Evolutionary conservation across 2,329 filamentous ascomycete genomes (phyloP).

Genomic region (Tolypocladium inflatum): DNA sequence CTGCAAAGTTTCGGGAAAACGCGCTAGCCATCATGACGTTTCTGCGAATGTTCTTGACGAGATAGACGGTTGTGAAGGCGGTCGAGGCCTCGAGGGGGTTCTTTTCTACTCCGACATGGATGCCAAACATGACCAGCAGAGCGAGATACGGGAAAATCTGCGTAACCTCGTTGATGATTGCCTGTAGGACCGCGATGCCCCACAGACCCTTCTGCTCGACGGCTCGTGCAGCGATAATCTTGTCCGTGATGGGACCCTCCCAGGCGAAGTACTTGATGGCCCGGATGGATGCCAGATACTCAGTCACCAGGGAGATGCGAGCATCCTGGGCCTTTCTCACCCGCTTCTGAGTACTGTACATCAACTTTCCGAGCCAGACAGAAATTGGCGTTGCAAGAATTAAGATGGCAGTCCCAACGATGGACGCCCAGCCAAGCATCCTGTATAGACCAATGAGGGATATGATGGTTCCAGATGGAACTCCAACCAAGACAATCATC

Average conservation of each 20-base stretch:
- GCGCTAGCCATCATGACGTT: slow-evolving; percentile 41
- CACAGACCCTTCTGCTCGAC: slow-evolving; percentile 46
- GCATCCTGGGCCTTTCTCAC: slow-evolving; percentile 46
- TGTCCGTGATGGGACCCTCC: slow-evolving; percentile 43
- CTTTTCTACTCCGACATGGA: slow-evolving; percentile 38
- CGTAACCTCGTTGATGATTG: slow-evolving; percentile 36
- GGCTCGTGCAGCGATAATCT: slow-evolving; percentile 37
- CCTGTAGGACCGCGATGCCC: slow-evolving; percentile 38
- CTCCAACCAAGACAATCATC: slow-evolving; percentile 33
- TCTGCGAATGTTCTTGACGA: slow-evolving; percentile 42
- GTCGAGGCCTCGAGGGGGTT: slow-evolving; percentile 43
- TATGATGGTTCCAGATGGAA: slow-evolving; percentile 36
- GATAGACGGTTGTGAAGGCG: slow-evolving; percentile 46
- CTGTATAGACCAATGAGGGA: slow-evolving; percentile 42
- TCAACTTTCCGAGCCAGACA: slow-evolving; percentile 35
- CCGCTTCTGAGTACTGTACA: slow-evolving; percentile 40
- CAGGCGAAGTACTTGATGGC: slow-evolving; percentile 54
- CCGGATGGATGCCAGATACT: slow-evolving; percentile 47
- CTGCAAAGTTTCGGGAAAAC: slow-evolving; percentile 25
- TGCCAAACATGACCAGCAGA: slow-evolving; percentile 43
- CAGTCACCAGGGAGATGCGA: slow-evolving; percentile 46
- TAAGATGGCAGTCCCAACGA: slow-evolving; percentile 41
- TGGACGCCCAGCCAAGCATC: slow-evolving; percentile 45
- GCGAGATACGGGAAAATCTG: slow-evolving; percentile 43
- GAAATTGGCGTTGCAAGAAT: slow-evolving; percentile 40